Conservation (phyloP, 179 eudicot species). For the Gypsophila paniculata region DNA sequence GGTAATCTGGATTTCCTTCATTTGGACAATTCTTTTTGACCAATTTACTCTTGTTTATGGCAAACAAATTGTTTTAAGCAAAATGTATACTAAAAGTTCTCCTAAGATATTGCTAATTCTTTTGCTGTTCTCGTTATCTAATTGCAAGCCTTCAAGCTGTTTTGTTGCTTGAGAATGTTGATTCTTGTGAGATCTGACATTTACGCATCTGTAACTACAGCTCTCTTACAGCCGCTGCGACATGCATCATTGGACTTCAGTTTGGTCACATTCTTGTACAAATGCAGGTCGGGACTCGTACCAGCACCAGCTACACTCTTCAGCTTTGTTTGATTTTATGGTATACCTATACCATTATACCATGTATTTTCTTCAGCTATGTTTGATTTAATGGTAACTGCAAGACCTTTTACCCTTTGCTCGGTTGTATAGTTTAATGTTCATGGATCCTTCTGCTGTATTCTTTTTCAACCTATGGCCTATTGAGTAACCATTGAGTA, state of each 20-base stretch:
- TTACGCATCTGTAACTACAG: conserved; percentile 29
- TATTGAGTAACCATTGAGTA: no score
- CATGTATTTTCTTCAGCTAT: neutral
- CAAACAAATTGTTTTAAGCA: neutral
- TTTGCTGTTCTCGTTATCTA: neutral
- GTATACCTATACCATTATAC: no score
- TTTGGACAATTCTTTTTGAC: neutral
- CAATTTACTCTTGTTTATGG: neutral
- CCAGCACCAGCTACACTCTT: neutral
- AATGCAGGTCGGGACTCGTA: conserved; percentile 43
- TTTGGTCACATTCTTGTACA: conserved; percentile 74
- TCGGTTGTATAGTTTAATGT: neutral
- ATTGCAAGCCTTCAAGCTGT: neutral
- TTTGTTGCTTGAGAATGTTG: neutral
- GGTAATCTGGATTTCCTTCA: conserved; percentile 33
- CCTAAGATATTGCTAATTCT: neutral
- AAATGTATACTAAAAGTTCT: neutral
- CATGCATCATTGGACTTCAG: conserved; percentile 80
- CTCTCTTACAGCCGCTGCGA: conserved; percentile 67
- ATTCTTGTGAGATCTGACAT: neutral
- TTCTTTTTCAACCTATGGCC: neutral
- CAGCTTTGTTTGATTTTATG: neutral
- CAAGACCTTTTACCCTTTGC: neutral
- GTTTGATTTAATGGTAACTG: neutral
- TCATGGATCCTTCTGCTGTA: neutral